Evolutionary conservation across 1,139 yeast species (phyloP), one percentile per base, ranked within the genome.

Genomic region (Lodderomyces oxycetoniae): DNA sequence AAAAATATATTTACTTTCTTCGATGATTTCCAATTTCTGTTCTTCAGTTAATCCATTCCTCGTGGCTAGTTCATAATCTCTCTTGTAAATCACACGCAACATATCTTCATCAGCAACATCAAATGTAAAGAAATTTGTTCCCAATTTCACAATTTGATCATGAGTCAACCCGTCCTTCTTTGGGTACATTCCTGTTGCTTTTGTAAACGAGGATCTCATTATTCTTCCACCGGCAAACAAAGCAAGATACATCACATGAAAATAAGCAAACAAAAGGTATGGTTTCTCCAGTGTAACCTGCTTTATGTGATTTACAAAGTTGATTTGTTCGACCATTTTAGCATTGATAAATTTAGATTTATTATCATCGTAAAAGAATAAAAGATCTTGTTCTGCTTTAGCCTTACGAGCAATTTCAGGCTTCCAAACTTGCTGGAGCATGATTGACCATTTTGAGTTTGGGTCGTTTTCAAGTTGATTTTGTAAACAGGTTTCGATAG

Each of bases 211-310:
- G 1, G 88, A 78, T 40, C 82, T 65, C 77, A 85, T 72, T 34
- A 85, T 69, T 43, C 80, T 67, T 19, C 94, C 95, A 33, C 95
- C 95, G 4, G 95, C 95, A 61, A 86, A 86, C 33, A 86, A 68
- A 1, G 93, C 95, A 51, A 85, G 63, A 57, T 86, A 86, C 78
- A 85, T 72, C 30, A 84, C 93, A 52, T 85, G 95, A 63, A 86
- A 74, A 57, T 85, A 85, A n/a, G 95, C 94, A 38, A 86, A 64
- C 26, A 85, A 59, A 24, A 83, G 59, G 49, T 82, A 76, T 6
- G 95, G 95, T 49, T 80, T 79, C 32, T 72, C 77, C 22, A 54
- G 53, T 16, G 82, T 71, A 5, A 65, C 71, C 32, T 60, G 52
- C 32, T 65, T 59, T 37, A 86, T 82, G 52, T 80, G 88, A 30